Conservation (phyloP, 176 grass and related monocot species). For the Tillandsia leiboldiana region DNA sequence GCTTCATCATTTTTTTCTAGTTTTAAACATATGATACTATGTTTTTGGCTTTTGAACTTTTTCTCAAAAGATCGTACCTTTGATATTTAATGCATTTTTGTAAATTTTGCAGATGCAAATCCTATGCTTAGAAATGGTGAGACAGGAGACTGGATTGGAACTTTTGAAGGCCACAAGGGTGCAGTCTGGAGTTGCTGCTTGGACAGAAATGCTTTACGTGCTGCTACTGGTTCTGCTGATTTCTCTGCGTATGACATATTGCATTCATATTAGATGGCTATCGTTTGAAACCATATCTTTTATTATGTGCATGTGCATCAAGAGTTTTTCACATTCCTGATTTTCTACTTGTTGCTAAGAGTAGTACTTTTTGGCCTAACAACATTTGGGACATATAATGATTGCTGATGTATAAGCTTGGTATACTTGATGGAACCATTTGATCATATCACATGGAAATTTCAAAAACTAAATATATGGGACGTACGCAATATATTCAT, state of each 20-base stretch:
- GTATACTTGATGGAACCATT: too few species aligned
- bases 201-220: constrained; percentile 72
- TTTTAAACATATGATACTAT: not conserved
- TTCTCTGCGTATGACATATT: constrained; percentile 69
- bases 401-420: too few species aligned
- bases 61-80: not conserved
- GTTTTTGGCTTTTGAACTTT: not conserved
- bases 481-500: not conserved
- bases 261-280: not conserved
- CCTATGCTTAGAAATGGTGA: constrained; percentile 99
- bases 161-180: constrained; percentile 97
- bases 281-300: too few species aligned
- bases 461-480: too few species aligned
- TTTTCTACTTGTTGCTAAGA: too few species aligned
- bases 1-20: too few species aligned
- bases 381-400: too few species aligned
- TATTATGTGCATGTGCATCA: too few species aligned
- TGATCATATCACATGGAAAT: too few species aligned
- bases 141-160: constrained; percentile 99
- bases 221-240: constrained; percentile 90
- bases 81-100: not conserved
- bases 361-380: too few species aligned
- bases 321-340: too few species aligned
- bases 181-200: constrained; percentile 98
- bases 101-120: constrained; percentile 52